Conservation (phyloP, 106 monocot species). For the Agapanthus africanus region DNA sequence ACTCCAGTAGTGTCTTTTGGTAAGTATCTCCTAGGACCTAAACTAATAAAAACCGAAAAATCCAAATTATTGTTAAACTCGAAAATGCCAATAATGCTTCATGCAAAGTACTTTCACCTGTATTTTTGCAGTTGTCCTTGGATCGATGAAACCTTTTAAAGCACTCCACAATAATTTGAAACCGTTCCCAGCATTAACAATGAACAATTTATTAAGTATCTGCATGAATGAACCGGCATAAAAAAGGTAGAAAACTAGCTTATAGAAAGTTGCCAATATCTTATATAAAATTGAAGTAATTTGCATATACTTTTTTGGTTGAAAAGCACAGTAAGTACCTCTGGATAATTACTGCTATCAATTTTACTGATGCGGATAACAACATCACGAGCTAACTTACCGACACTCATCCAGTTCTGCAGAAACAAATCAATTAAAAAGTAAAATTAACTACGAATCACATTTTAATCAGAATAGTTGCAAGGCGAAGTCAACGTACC, state of each 20-base stretch:
- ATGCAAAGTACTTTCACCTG: too few relatives aligned
- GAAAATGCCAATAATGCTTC: too few relatives aligned
- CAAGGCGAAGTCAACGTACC: too few relatives aligned
- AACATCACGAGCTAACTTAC: constrained; percentile 42
- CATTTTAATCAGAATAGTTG: too few relatives aligned
- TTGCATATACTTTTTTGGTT: too few relatives aligned
- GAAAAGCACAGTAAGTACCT: constrained; percentile 26
- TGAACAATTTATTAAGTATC: constrained; percentile 78
- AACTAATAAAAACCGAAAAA: background rate
- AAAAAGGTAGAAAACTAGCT: constrained; percentile 14
- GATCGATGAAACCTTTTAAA: constrained; percentile 74
- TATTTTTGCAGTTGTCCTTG: constrained; percentile 75
- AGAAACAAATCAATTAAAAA: too few relatives aligned
- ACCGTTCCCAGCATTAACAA: constrained; percentile 78
- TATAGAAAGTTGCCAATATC: too few relatives aligned
- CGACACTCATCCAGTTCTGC: constrained; percentile 46
- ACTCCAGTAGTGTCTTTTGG: constrained; percentile 52
- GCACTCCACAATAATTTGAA: constrained; percentile 83
- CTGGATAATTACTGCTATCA: constrained; percentile 50
- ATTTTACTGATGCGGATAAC: constrained; percentile 45
- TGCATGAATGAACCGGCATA: constrained; percentile 26
- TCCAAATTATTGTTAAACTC: too few relatives aligned
- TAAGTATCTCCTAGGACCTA: constrained; percentile 69
- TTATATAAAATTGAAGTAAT: too few relatives aligned
- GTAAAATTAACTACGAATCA: too few relatives aligned